Evolutionary conservation across 2,329 filamentous ascomycete species (phyloP).

Genomic region (Xylaria sp.): DNA sequence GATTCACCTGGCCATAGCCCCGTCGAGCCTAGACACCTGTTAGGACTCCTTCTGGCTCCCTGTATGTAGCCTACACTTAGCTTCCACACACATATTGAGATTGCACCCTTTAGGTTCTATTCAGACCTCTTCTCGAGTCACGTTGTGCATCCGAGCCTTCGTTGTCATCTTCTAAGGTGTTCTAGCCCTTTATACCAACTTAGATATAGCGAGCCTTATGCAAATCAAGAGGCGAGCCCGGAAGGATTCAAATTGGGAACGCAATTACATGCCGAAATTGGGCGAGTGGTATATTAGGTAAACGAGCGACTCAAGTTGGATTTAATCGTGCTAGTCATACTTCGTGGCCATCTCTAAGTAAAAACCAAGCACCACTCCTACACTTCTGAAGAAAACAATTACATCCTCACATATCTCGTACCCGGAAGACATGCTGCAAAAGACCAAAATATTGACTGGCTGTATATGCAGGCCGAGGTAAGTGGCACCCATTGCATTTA

Average conservation of each 20-base stretch:
- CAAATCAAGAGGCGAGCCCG: no score
- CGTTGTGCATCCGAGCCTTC: no score
- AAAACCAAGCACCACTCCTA: constrained; percentile 30
- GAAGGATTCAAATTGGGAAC: neutral
- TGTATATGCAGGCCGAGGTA: constrained; percentile 22
- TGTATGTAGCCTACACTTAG: no score
- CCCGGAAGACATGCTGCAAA: constrained; percentile 30
- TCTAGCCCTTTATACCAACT: no score
- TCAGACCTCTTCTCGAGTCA: no score
- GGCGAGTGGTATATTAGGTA: constrained; percentile 2
- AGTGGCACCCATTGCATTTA: constrained; percentile 33
- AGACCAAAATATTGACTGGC: constrained; percentile 18
- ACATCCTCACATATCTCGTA: constrained; percentile 38
- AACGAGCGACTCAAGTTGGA: constrained; percentile 43
- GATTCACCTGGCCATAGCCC: no score
- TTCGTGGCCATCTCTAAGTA: constrained; percentile 29
- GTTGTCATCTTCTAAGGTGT: no score
- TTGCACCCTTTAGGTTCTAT: no score
- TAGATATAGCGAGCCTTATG: no score
- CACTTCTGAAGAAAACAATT: constrained; percentile 32
- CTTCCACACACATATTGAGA: no score
- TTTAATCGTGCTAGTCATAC: constrained; percentile 34
- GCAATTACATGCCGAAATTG: neutral
- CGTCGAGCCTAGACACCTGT: no score
- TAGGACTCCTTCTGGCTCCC: no score